These are phyloP conservation scores for Hypoxylon sp. DNA, from an alignment of 2,329 filamentous ascomycete genomes.

Conservation along the genomic window DNA sequence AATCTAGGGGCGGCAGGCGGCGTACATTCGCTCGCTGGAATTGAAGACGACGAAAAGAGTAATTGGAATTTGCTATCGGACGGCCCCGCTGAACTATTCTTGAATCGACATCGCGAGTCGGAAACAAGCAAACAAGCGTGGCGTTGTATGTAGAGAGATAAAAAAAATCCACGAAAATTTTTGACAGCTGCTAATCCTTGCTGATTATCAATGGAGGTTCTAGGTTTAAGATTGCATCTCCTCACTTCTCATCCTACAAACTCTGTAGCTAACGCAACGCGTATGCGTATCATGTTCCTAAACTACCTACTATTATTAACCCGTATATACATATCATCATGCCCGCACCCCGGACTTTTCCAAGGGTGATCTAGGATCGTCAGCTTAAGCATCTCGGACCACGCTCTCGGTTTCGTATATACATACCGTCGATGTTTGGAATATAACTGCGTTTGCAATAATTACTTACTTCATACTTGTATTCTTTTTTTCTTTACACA, in stretches of 20 bases:
- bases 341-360: neutral
- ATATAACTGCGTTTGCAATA: too few species aligned
- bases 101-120: too few species aligned
- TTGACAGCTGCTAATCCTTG: slow-evolving; percentile 18
- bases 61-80: slow-evolving; percentile 16
- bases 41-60: too few species aligned
- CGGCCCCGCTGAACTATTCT: slow-evolving; percentile 12
- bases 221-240: neutral
- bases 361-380: slow-evolving; percentile 1
- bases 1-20: neutral
- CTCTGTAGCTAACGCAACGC: too few species aligned
- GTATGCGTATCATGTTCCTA: too few species aligned
- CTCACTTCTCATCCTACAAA: slow-evolving; percentile 4
- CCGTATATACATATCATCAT: slow-evolving; percentile 2
- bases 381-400: too few species aligned
- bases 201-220: slow-evolving; percentile 9
- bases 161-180: slow-evolving; percentile 17
- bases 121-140: slow-evolving; percentile 5
- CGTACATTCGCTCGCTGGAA: too few species aligned
- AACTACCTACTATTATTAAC: too few species aligned
- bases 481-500: too few species aligned
- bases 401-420: too few species aligned
- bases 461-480: too few species aligned
- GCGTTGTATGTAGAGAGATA: slow-evolving; percentile 11
- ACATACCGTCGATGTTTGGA: too few species aligned